These are phyloP conservation scores for Lolium perenne DNA, from an alignment of 176 grass and related monocot species.

Conservation along the genomic window DNA sequence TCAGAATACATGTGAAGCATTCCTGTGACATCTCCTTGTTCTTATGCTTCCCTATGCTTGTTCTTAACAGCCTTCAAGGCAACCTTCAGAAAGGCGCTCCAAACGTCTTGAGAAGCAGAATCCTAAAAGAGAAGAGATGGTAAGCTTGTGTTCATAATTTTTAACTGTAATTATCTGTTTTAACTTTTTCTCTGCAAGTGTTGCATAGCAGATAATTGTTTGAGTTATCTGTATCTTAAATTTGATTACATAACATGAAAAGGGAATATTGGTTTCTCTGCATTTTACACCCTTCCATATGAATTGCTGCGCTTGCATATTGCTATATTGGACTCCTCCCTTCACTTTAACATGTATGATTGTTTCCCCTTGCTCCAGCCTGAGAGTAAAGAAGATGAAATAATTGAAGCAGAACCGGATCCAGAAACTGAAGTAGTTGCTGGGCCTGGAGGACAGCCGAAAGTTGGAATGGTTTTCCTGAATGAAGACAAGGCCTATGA, in stretches of 20 bases:
- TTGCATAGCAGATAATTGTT: conserved; percentile 1
- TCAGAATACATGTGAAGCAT: conserved; percentile 21
- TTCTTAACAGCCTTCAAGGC: conserved; percentile 35
- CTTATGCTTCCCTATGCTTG: conserved; percentile 42
- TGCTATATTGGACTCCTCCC: conserved; percentile 5
- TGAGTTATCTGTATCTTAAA: conserved; percentile 12
- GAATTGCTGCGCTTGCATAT: conserved; percentile 1
- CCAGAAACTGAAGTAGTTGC: conserved; percentile 55
- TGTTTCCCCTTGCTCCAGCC: conserved; percentile 45
- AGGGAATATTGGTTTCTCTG: conserved; percentile 6
- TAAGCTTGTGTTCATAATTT: conserved; percentile 16
- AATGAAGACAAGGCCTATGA: conserved; percentile 86
- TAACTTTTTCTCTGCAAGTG: conserved; percentile 25
- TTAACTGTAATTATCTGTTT: background rate
- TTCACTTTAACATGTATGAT: conserved; percentile 17
- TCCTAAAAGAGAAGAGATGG: conserved; percentile 53
- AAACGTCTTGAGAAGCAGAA: conserved; percentile 62
- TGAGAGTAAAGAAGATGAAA: conserved; percentile 63
- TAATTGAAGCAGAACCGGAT: conserved; percentile 61
- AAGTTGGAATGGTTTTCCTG: conserved; percentile 76
- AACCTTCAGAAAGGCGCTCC: conserved; percentile 53
- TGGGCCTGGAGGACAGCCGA: conserved; percentile 69
- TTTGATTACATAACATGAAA: conserved; percentile 21
- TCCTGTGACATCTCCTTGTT: conserved; percentile 30
- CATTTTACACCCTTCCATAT: conserved; percentile 26